Conservation (phyloP, 179 eudicot species). For the Patellifolia procumbens region DNA sequence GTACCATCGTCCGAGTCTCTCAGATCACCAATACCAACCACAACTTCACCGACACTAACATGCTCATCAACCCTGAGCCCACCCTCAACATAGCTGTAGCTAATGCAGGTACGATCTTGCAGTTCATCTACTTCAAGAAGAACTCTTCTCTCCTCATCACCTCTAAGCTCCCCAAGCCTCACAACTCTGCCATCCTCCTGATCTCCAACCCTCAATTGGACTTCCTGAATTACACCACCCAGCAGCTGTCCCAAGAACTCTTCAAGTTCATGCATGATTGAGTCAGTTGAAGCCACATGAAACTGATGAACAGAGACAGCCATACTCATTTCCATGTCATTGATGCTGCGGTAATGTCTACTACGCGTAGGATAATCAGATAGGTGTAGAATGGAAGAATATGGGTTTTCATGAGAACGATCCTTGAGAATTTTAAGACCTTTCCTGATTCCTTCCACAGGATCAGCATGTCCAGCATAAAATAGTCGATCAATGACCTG, state of each 20-base stretch:
- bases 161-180: constrained; percentile 72
- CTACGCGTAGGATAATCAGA: constrained; percentile 55
- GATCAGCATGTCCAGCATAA: constrained; percentile 75
- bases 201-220: constrained; percentile 58
- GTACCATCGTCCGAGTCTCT: constrained; percentile 32
- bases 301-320: constrained; percentile 60
- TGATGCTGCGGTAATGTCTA: constrained; percentile 39
- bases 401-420: constrained; percentile 67
- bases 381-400: constrained; percentile 62
- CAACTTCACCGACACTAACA: constrained; percentile 56
- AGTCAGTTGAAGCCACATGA: constrained; percentile 62
- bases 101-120: constrained; percentile 44
- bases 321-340: constrained; percentile 42
- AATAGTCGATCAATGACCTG: constrained; percentile 80
- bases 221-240: constrained; percentile 61
- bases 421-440: constrained; percentile 75
- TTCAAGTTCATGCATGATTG: constrained; percentile 72
- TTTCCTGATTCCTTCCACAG: constrained; percentile 72
- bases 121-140: constrained; percentile 45
- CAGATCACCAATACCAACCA: constrained; percentile 44
- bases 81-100: constrained; percentile 67
- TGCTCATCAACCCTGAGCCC: constrained; percentile 46
- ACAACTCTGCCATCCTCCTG: constrained; percentile 50
- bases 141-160: constrained; percentile 79
- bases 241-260: constrained; percentile 56